phyloP scores from a whole-genome alignment of 148 eudicot species.

The Drosera capensis region DNA sequence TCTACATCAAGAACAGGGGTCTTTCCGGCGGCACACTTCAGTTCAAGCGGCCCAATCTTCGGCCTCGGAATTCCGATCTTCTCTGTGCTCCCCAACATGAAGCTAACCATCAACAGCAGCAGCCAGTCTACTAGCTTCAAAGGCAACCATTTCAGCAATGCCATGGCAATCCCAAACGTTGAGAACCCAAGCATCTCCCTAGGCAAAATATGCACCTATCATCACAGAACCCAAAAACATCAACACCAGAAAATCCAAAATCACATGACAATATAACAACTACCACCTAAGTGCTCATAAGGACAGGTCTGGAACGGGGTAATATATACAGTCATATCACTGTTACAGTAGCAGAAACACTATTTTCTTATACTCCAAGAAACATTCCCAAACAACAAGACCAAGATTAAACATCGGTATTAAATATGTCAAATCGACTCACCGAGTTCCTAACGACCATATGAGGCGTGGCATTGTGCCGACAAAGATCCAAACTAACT shows the following conservation, averaged over 20 bases:
- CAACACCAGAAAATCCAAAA: too few species aligned
- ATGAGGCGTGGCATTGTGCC: slow-evolving; percentile 54
- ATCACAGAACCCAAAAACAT: too few species aligned
- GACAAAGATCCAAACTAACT: slow-evolving; percentile 66
- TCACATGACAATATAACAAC: too few species aligned
- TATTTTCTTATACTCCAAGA: too few species aligned
- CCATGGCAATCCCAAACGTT: slow-evolving; percentile 38
- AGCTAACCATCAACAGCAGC: slow-evolving; percentile 42
- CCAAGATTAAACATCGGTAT: too few species aligned
- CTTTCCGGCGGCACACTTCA: slow-evolving; percentile 77
- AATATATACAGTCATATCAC: too few species aligned
- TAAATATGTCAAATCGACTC: too few species aligned
- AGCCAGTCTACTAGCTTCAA: slow-evolving; percentile 62
- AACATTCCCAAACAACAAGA: too few species aligned
- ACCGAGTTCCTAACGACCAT: slow-evolving; percentile 85
- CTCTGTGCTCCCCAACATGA: slow-evolving; percentile 62
- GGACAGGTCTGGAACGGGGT: too few species aligned
- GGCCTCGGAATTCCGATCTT: slow-evolving; percentile 55
- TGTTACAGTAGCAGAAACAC: too few species aligned
- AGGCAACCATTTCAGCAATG: slow-evolving; percentile 68
- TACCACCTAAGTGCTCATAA: too few species aligned
- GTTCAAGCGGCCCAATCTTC: slow-evolving; percentile 73
- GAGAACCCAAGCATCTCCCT: slow-evolving; percentile 51
- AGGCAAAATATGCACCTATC: too few species aligned
- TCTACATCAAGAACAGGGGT: slow-evolving; percentile 88